These are phyloP conservation scores for Lepiota venenata DNA, from an alignment of 768 basidiomycete species.

Conservation along the genomic window DNA sequence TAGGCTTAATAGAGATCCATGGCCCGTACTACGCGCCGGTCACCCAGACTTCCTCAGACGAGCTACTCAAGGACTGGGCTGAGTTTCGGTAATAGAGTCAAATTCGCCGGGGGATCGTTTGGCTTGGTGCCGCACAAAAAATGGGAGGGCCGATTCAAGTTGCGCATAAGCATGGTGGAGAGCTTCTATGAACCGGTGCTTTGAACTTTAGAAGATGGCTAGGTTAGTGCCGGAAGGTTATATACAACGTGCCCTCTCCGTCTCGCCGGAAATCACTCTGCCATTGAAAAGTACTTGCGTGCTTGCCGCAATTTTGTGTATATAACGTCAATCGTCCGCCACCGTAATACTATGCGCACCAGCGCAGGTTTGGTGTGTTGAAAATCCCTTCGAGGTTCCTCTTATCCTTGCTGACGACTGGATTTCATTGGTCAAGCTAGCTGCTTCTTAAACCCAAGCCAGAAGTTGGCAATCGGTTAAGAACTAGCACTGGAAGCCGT, in stretches of 20 bases:
- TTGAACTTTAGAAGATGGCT: constrained; percentile 15
- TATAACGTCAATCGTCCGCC: neutral
- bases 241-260: constrained; percentile 34
- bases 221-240: constrained; percentile 43
- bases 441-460: constrained; percentile 41
- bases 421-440: constrained; percentile 35
- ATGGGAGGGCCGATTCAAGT: constrained; percentile 34
- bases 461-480: constrained; percentile 38
- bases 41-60: constrained; percentile 36
- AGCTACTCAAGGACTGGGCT: constrained; percentile 38
- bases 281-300: constrained; percentile 31
- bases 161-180: constrained; percentile 32
- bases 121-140: constrained; percentile 38
- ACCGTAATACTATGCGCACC: neutral
- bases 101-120: constrained; percentile 42
- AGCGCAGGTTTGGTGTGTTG: constrained; percentile 37
- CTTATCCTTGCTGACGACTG: constrained; percentile 42
- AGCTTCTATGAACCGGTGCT: neutral
- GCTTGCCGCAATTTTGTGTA: constrained; percentile 36
- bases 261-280: constrained; percentile 27
- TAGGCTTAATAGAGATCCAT: constrained; percentile 41
- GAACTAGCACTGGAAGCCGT: too few relatives aligned
- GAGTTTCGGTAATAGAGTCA: constrained; percentile 41
- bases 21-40: constrained; percentile 43
- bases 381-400: constrained; percentile 43